Conservation (phyloP, 2,329 filamentous ascomycete species). For the Ascochyta lentis region DNA sequence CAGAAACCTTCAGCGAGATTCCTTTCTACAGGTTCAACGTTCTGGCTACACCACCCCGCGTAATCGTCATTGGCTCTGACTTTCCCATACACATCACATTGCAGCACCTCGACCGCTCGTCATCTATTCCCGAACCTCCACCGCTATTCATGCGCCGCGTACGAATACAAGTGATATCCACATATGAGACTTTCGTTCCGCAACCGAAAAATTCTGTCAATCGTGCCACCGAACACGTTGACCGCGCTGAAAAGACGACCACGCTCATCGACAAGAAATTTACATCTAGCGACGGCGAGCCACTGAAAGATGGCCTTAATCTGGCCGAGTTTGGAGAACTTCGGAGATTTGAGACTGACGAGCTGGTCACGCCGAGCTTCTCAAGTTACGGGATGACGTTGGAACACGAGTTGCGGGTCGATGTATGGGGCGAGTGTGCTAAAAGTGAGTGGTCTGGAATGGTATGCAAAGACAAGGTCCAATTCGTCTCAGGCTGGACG, state of each 20-base stretch:
- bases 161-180: slow-evolving; percentile 28
- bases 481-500: slow-evolving; percentile 26
- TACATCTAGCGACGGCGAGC: slow-evolving; percentile 20
- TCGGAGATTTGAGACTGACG: slow-evolving; percentile 7
- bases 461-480: slow-evolving; percentile 23
- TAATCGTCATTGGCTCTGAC: slow-evolving; percentile 25
- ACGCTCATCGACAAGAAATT: slow-evolving; percentile 29
- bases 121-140: slow-evolving; percentile 31
- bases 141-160: slow-evolving; percentile 33
- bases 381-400: slow-evolving; percentile 35
- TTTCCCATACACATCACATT: slow-evolving; percentile 28
- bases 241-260: slow-evolving; percentile 16
- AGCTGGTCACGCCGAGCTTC: slow-evolving; percentile 29
- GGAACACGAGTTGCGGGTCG: slow-evolving; percentile 33
- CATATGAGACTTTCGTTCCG: slow-evolving; percentile 24
- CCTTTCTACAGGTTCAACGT: slow-evolving; percentile 34
- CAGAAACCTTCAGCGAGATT: slow-evolving; percentile 26
- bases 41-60: slow-evolving; percentile 27
- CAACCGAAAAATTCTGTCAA: slow-evolving; percentile 12
- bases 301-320: slow-evolving; percentile 25
- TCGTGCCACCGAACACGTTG: slow-evolving; percentile 6
- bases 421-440: slow-evolving; percentile 37
- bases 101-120: slow-evolving; percentile 34
- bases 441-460: slow-evolving; percentile 30
- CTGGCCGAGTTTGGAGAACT: slow-evolving; percentile 19